Evolutionary conservation across 208 protist genomes (phyloP), one percentile per base, ranked within the genome.

Genomic region (Acanthamoeba quina): DNA sequence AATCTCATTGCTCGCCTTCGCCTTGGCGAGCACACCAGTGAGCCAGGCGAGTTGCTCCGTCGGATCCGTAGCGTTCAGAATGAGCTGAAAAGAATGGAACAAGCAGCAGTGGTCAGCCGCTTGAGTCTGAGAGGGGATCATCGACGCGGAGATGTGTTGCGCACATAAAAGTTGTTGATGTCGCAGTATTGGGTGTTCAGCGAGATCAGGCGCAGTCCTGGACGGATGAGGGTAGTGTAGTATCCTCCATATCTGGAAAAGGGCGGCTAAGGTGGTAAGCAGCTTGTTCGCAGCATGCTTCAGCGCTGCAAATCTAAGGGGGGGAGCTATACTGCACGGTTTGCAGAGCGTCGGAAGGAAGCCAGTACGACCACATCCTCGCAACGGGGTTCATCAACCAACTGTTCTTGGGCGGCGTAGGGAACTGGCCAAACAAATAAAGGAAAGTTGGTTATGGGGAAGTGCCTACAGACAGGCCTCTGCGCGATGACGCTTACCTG

Each of bases 111-210:
- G 7, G 24, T 70, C 64, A 70, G 64, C 60, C 0, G 52, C 52
- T 5, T 11, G 11, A 21, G 17, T 21, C 24, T 24, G 60, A 13
- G 60, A 7, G 5, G 60, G 5, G 60, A 0, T 26, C 7, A 29
- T 0, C 5, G 34, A 41, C 41, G 37, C 17, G 1, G 29, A 44
- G 5, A 44, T 44, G 41, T 44, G 41, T 44, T 10, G 21, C 78
- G 41, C 21, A 89, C 80, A 19, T 66, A 89, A 41, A 89, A 89
- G 80, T 89, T 89, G 52, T 52, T n/a, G 49, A 89, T 89, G 56
- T 89, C 80, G 37, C 80, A 89, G 31, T 89, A 89, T 31, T 89
- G 80, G 24, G 80, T 89, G 52, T 89, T 89, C 52, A 89, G 24
- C 17, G 80, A 89, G 80, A 89, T n/a, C 7, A 89, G 49, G 24